These are phyloP conservation scores for Sugiyamaella sp. DNA, from an alignment of 1,139 yeast species.

Conservation along the genomic window DNA sequence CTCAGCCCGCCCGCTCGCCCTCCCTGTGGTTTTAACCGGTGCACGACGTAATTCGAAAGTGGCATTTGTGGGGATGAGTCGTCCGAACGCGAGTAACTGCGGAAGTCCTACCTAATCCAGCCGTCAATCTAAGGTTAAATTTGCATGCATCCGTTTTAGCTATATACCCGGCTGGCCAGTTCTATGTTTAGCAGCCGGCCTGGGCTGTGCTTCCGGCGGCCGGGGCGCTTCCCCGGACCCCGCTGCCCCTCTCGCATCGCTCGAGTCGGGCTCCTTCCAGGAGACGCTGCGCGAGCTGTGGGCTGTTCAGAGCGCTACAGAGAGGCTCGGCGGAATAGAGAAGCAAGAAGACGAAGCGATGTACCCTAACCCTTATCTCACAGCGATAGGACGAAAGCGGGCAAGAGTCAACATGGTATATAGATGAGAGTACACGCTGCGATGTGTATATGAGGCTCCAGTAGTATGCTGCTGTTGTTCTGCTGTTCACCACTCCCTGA, in stretches of 20 bases:
- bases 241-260: not conserved
- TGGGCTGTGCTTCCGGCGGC: not conserved
- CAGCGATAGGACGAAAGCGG: too few relatives aligned
- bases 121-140: not conserved
- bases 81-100: not conserved
- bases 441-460: too few relatives aligned
- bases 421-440: too few relatives aligned
- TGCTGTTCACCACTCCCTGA: too few relatives aligned
- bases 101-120: conserved; percentile 15
- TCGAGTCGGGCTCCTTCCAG: not conserved
- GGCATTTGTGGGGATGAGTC: conserved; percentile 5
- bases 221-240: conserved; percentile 1
- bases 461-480: too few relatives aligned
- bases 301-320: too few relatives aligned
- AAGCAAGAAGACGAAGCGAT: too few relatives aligned
- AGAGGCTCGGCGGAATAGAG: too few relatives aligned
- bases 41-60: conserved; percentile 1
- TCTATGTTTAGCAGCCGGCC: not conserved
- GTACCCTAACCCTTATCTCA: too few relatives aligned
- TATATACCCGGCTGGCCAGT: not conserved
- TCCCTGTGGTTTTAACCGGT: conserved; percentile 2
- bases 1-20: not conserved
- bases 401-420: too few relatives aligned
- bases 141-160: not conserved
- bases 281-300: too few relatives aligned